phyloP scores from a whole-genome alignment of 257 asterid species.

The Catharanthus roseus region DNA sequence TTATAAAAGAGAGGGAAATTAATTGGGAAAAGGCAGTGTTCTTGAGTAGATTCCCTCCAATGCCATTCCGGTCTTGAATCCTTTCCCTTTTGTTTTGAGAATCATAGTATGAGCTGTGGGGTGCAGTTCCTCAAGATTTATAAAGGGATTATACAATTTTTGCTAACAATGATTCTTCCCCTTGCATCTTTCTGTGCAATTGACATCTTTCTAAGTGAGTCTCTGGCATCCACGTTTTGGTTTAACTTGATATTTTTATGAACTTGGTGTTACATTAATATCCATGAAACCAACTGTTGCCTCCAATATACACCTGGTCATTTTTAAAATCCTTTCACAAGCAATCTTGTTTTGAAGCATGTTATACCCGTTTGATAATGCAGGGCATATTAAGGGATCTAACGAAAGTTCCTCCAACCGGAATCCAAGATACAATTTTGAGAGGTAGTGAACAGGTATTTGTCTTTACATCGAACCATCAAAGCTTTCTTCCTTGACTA shows the following conservation, averaged over 20 bases:
- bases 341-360: slow-evolving; percentile 3
- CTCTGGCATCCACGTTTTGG: not conserved
- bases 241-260: not conserved
- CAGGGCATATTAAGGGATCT: slow-evolving; percentile 93
- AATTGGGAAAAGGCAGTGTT: not conserved
- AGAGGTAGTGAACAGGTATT: slow-evolving; percentile 48
- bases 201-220: not conserved
- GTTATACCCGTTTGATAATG: slow-evolving; percentile 7
- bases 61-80: not conserved
- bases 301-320: not conserved
- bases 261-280: not conserved
- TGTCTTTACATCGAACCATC: not conserved
- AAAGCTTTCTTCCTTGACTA: not conserved
- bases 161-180: not conserved
- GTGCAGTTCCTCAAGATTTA: not conserved
- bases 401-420: slow-evolving; percentile 54
- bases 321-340: not conserved
- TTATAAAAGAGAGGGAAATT: no score
- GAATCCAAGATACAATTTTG: slow-evolving; percentile 42
- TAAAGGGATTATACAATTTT: not conserved
- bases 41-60: not conserved
- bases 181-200: not conserved
- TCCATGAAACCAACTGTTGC: not conserved
- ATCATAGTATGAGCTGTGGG: not conserved
- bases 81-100: not conserved